Percentiles rank a stretch among this genome's conserved stretches.
phyloP scores from a whole-genome alignment of 163 green algal species.

The Chloroidium sp. region DNA sequence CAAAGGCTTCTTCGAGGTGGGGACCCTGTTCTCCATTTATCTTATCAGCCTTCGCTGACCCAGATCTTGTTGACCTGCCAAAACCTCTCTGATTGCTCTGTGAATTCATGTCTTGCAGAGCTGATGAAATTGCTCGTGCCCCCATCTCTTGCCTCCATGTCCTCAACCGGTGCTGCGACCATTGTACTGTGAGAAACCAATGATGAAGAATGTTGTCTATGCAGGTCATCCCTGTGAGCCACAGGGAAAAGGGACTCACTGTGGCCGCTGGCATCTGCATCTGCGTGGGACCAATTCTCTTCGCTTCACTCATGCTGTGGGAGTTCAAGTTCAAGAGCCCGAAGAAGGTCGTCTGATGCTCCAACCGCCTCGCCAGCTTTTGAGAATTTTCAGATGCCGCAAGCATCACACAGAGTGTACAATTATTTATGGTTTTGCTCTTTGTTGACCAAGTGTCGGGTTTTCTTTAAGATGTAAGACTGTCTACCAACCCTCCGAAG shows the following conservation, averaged over 20 bases:
- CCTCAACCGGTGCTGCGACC: too few relatives aligned
- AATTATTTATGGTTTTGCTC: too few relatives aligned
- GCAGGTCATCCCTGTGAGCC: background rate
- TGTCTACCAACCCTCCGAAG: too few relatives aligned
- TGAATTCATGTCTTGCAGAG: too few relatives aligned
- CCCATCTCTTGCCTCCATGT: too few relatives aligned
- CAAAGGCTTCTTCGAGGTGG: constrained; percentile 17
- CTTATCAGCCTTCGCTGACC: background rate
- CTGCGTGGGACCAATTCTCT: constrained; percentile 1
- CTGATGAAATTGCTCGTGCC: too few relatives aligned
- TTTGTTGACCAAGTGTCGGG: too few relatives aligned
- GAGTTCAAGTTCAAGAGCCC: background rate
- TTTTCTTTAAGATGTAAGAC: too few relatives aligned
- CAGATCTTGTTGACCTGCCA: background rate
- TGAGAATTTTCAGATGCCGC: too few relatives aligned
- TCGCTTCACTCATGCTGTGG: background rate
- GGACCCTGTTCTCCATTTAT: background rate
- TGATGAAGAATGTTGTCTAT: background rate
- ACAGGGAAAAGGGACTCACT: background rate
- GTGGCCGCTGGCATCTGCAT: constrained; percentile 3
- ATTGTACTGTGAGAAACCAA: too few relatives aligned
- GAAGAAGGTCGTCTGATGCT: background rate
- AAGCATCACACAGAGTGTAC: too few relatives aligned
- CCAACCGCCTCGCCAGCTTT: too few relatives aligned
- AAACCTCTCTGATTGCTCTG: background rate